Base-by-base conservation (phyloP, 2,329 filamentous ascomycete species). In the Paracoccidioides brasiliensis region DNA sequence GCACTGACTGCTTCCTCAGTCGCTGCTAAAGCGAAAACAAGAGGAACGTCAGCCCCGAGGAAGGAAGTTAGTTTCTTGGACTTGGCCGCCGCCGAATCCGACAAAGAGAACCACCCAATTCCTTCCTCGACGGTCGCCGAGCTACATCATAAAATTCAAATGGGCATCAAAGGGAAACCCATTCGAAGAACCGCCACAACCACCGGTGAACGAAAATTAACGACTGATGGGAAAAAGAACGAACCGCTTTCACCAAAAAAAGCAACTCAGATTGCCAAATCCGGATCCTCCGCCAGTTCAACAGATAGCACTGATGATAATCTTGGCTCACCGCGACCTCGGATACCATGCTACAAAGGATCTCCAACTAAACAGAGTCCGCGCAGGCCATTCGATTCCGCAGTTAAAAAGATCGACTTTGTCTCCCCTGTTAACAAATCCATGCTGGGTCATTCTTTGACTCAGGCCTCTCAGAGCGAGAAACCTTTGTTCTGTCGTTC, bases 21-120 rank as follows among this genome's bases (percentile, higher is more conserved):
- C 12, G 53, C 59, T 12, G 38, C 57, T 14, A 63, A 60, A 58
- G 61, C 63, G 43, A 62, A 65, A 51, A 59, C 38, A 5, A 44
- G 55, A 6, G n/a, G 38, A 0, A n/a, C 56, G 7, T 49, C 49
- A n/a, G 56, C 35, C 41, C 8, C 66, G 0, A 67, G 70, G 52
- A 76, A 75, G 64, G 76, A 69, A 44, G 75, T 77, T 30, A 76
- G 74, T 2, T 77, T 77, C 58, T 66, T 74, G 55, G 72, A 76
- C 55, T 57, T 66, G 32, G 58, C 66, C 1, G 64, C 66, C 1
- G 64, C 67, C 2, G 70, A 70, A 4, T 70, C 71, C 3, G 73
- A 75, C 32, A 72, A 73, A 51, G 67, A 71, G 40, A 72, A 74
- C 41, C 57, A 64, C 32, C 64, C 62, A 6, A 62, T 69, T 10